A percentile compares a stretch with the other conserved stretches of the same genome.
phyloP scores from a whole-genome alignment of 306 rosid species.

The Styphnolobium japonicum region DNA sequence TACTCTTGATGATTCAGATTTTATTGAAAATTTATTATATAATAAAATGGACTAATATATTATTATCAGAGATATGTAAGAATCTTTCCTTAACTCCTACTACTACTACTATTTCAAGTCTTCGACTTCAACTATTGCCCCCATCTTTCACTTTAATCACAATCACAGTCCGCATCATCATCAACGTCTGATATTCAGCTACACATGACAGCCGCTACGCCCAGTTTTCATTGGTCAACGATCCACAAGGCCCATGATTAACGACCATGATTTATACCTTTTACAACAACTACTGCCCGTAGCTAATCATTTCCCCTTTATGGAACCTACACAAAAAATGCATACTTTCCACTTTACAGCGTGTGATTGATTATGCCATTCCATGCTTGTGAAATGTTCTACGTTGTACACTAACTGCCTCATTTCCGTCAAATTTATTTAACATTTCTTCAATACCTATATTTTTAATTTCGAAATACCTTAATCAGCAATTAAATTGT shows the following conservation, averaged over 20 bases:
- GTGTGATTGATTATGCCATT: slow-evolving; percentile 22
- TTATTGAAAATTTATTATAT: too few relatives aligned
- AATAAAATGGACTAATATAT: too few relatives aligned
- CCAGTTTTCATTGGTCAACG: not conserved
- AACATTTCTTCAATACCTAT: too few relatives aligned
- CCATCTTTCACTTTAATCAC: slow-evolving; percentile 8
- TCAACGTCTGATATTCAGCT: not conserved
- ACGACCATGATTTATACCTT: not conserved
- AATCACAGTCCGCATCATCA: not conserved
- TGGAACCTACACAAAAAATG: not conserved
- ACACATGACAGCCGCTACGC: not conserved
- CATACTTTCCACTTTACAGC: slow-evolving; percentile 27
- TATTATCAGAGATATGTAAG: too few relatives aligned
- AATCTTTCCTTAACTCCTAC: not conserved
- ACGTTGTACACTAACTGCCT: not conserved
- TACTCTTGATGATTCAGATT: too few relatives aligned
- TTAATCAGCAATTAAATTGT: too few relatives aligned
- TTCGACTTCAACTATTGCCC: slow-evolving; percentile 1
- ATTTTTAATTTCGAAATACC: too few relatives aligned
- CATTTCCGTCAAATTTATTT: not conserved
- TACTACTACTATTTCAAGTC: not conserved
- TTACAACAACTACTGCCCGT: slow-evolving; percentile 2
- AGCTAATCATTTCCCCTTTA: not conserved
- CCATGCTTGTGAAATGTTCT: slow-evolving; percentile 31
- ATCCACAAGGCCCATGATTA: not conserved